Base-by-base conservation (phyloP, 2,329 filamentous ascomycete genomes). In the Pseudopyrenochaeta lycopersici region DNA sequence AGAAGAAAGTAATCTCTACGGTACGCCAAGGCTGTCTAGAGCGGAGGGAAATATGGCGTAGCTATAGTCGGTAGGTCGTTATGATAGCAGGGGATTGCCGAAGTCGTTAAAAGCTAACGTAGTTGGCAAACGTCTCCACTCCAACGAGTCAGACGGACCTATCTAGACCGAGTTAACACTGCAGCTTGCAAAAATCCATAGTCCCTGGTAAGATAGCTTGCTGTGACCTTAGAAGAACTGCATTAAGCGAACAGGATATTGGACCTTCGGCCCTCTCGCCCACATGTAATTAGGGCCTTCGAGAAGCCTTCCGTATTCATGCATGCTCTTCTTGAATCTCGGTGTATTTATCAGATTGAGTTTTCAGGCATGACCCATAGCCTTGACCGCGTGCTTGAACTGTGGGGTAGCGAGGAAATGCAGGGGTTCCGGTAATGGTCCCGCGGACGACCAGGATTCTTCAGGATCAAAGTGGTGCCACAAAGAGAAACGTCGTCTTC, bases 291-390 rank as follows among this genome's bases (percentile, higher is more conserved):
- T 49, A 59, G 55, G 50, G 58, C 53, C 52, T 66, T 69, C 65
- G 63, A 68, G 66, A 69, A 70, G 60, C 49, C 53, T 68, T 66
- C 60, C 56, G 33, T 46, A 58, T 46, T 63, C 46, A 63, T 62
- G 60, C 60, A 55, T 40, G 64, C 48, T 56, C 52, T 39, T 41
- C 27, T 47, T 45, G 30, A 9, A 46, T 43, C 17, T 46, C 39
- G 38, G 42, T 60, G 54, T 49, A 27, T 56, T 44, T 51, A 53
- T 47, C 51, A 46, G 33, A 47, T 57, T 52, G 56, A 49, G 50
- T 52, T 57, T 40, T 48, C 58, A 60, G 65, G 60, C 57, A 65
- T 62, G 55, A 57, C 54, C 55, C 60, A 49, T 49, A 59, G 31
- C 41, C 48, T 47, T 57, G 42, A 51, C 33, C 31, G 35, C 49